Base-by-base conservation (phyloP, 352 stramenopile genomes). In the Pythium aristosporum region DNA sequence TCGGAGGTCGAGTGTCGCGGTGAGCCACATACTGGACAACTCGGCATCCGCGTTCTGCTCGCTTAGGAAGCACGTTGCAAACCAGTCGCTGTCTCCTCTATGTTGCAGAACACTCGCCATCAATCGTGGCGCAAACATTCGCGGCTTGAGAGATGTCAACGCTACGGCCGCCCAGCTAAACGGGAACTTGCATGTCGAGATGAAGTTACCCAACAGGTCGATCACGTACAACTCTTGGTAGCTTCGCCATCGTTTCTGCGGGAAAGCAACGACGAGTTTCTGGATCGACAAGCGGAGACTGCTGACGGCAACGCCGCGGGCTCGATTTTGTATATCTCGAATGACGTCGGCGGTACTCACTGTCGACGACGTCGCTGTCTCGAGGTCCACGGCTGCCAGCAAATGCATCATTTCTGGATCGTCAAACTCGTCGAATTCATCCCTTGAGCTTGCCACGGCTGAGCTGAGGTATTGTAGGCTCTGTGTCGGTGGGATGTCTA, bases 221-320 rank as follows among this genome's bases (percentile, higher is more conserved):
- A 92, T 75, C 15, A 77, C 55, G 50, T 79, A 91, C n/a, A 87
- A 48, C 68, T 94, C 80, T 15, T 84, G 58, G 41, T 75, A 86
- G 2, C 50, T 62, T 37, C 56, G 59, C 30, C 66, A 58, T 9
- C 69, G 68, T 46, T 58, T 63, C 41, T 32, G 30, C 1, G 77
- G 81, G 20, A 85, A 85, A 10, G 77, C 73, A 32, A 91, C 71
- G 30, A 91, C 63, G 34, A 91, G 66, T 12, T 79, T 72, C 39
- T 92, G 85, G 4, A 94, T 43, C 0, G 60, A 53, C 0, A 80
- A 16, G 30, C 81, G 69, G 42, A 92, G 55, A 30, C 79, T 75
- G 9, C 12, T 32, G 3, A 64, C 12, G 2, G 56, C 62, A 10
- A 49, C 23, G 28, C 51, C 41, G 1, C 54, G 34, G n/a, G 66